A percentile compares a stretch with the other conserved stretches of the same genome.
Evolutionary conservation across 2,329 filamentous ascomycete species (phyloP).

Genomic region (Aureobasidium lini): DNA sequence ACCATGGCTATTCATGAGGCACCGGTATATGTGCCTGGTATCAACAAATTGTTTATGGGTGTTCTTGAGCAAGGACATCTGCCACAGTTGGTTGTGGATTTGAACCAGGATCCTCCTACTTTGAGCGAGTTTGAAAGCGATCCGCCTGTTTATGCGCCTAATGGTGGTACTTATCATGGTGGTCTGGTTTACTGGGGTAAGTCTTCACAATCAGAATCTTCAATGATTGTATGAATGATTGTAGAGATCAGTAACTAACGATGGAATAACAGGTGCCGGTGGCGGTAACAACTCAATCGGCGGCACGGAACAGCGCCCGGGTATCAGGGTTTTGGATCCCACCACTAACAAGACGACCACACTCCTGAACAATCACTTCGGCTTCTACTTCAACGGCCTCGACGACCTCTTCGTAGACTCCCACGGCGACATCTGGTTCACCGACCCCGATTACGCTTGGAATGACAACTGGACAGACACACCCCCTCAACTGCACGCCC

Average conservation of each 20-base stretch:
- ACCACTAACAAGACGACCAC: slow-evolving; percentile 34
- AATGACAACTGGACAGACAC: slow-evolving; percentile 28
- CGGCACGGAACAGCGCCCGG: slow-evolving; percentile 33
- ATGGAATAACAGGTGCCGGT: slow-evolving; percentile 22
- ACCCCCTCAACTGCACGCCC: slow-evolving; percentile 25
- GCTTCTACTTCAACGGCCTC: slow-evolving; percentile 37
- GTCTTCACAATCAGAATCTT: background rate
- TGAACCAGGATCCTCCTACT: slow-evolving; percentile 37
- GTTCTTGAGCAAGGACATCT: slow-evolving; percentile 32
- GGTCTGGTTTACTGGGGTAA: slow-evolving; percentile 33
- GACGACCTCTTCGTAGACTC: slow-evolving; percentile 34
- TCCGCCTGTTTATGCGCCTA: slow-evolving; percentile 37
- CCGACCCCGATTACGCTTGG: slow-evolving; percentile 36
- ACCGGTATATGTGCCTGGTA: slow-evolving; percentile 34
- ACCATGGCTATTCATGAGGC: slow-evolving; percentile 34
- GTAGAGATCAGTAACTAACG: no score
- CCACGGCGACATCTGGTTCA: slow-evolving; percentile 44
- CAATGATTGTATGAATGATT: background rate
- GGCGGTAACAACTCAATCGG: slow-evolving; percentile 32
- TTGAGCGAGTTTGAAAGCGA: slow-evolving; percentile 33
- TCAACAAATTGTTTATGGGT: slow-evolving; percentile 35
- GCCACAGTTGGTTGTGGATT: slow-evolving; percentile 31
- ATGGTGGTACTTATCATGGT: slow-evolving; percentile 35
- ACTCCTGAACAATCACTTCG: slow-evolving; percentile 41
- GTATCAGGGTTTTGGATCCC: slow-evolving; percentile 38